A percentile compares a stretch with the other conserved stretches of the same genome.
phyloP scores from a whole-genome alignment of 257 asterid species.

The Penstemon barbatus region DNA sequence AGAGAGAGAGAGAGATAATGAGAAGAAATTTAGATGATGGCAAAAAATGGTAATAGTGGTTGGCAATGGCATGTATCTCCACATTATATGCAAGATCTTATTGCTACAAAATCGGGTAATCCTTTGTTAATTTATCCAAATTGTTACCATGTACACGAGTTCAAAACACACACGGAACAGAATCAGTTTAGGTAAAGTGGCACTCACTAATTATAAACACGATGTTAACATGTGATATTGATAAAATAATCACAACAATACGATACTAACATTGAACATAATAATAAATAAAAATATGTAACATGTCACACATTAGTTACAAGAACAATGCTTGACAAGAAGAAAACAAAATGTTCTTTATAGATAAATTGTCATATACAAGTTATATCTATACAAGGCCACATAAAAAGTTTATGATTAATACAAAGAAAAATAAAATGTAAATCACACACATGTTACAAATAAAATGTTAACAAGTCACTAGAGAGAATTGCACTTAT shows the following conservation, averaged over 20 bases:
- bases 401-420: too few relatives aligned
- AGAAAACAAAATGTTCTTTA: too few relatives aligned
- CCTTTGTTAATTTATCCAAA: too few relatives aligned
- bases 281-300: too few relatives aligned
- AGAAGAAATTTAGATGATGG: neutral
- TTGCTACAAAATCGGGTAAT: neutral
- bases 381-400: too few relatives aligned
- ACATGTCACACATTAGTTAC: too few relatives aligned
- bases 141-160: neutral
- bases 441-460: too few relatives aligned
- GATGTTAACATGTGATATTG: neutral
- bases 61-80: slow-evolving; percentile 4
- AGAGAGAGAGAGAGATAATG: neutral
- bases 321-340: too few relatives aligned
- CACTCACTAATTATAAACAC: neutral
- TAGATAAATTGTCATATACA: too few relatives aligned
- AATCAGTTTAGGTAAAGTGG: neutral
- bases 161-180: neutral
- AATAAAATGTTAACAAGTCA: too few relatives aligned
- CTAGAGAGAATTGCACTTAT: too few relatives aligned
- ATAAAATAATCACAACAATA: neutral
- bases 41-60: neutral
- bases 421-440: too few relatives aligned
- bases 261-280: neutral
- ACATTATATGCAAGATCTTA: neutral